A percentile compares a stretch with the other conserved stretches of the same genome.
phyloP scores from a whole-genome alignment of 495 filamentous ascomycete genomes.

The Astrocystis sublimbata region DNA sequence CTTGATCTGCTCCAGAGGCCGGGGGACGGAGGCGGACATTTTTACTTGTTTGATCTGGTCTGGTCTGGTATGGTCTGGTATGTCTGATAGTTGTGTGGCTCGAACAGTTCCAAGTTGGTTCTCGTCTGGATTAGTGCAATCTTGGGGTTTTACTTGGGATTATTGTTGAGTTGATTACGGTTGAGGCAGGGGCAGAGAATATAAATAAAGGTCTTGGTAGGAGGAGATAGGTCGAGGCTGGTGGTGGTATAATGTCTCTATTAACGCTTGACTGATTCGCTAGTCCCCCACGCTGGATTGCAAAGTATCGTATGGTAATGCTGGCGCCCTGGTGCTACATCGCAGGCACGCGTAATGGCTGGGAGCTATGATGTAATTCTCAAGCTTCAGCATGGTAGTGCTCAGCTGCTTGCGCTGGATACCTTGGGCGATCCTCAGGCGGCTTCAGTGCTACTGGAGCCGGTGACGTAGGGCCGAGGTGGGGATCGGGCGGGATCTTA shows the following conservation, averaged over 20 bases:
- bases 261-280: constrained; percentile 4
- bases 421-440: constrained; percentile 5
- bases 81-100: not conserved
- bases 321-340: not conserved
- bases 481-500: not conserved
- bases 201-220: not conserved
- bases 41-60: not conserved
- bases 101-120: not conserved
- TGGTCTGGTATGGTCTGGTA: not conserved
- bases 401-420: not conserved
- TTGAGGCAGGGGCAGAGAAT: not conserved
- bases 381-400: not conserved
- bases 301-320: not conserved
- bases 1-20: constrained; percentile 42
- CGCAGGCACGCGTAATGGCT: constrained; percentile 10
- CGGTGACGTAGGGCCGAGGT: constrained; percentile 5
- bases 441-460: constrained; percentile 11
- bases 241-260: not conserved
- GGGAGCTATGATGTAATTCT: constrained; percentile 13
- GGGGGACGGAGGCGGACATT: not conserved
- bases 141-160: not conserved
- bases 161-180: not conserved
- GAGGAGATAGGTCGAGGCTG: not conserved
- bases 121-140: not conserved
- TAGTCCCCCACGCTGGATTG: not conserved